A percentile compares a stretch with the other conserved stretches of the same genome.
Evolutionary conservation across 495 filamentous ascomycete species (phyloP).

Genomic region (Trichoderma virens): DNA sequence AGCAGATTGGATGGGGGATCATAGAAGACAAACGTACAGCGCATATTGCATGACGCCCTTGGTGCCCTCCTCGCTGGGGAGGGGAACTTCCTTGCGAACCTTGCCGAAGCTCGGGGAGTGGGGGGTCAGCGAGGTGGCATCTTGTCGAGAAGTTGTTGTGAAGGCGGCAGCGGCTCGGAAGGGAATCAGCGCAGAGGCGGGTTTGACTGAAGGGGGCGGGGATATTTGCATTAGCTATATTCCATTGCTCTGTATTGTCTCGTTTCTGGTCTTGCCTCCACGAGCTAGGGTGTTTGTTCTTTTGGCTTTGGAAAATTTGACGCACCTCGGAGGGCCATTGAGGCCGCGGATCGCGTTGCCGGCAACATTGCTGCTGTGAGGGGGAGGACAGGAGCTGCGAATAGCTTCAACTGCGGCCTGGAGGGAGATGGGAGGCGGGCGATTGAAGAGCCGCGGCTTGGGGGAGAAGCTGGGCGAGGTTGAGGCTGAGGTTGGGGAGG

Average conservation of each 20-base stretch:
- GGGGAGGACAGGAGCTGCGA: neutral
- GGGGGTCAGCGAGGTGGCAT: conserved; percentile 41
- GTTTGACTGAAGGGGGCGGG: conserved; percentile 44
- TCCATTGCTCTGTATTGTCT: too few species aligned
- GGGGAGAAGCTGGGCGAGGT: neutral
- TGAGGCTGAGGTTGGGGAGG: neutral
- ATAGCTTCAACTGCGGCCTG: neutral
- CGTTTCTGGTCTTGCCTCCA: too few species aligned
- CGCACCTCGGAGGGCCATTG: conserved; percentile 65
- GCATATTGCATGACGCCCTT: conserved; percentile 97
- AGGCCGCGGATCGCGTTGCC: conserved; percentile 54
- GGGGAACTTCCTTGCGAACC: conserved; percentile 62
- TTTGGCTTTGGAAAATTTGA: conserved; percentile 9
- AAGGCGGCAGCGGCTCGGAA: conserved; percentile 54
- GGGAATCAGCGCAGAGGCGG: conserved; percentile 50
- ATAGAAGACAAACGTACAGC: conserved; percentile 72
- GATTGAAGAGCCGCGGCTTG: neutral
- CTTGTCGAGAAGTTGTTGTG: conserved; percentile 53
- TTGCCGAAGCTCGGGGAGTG: conserved; percentile 35
- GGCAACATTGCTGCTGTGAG: conserved; percentile 47
- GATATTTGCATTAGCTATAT: conserved; percentile 11
- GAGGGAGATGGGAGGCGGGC: neutral
- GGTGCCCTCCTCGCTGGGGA: conserved; percentile 86
- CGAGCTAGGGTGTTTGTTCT: too few species aligned
- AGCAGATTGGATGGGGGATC: too few species aligned